A percentile compares a stretch with the other conserved stretches of the same genome.
These are phyloP conservation scores for Quercus aquifolioides DNA, from an alignment of 306 rosid genomes.

Conservation along the genomic window DNA sequence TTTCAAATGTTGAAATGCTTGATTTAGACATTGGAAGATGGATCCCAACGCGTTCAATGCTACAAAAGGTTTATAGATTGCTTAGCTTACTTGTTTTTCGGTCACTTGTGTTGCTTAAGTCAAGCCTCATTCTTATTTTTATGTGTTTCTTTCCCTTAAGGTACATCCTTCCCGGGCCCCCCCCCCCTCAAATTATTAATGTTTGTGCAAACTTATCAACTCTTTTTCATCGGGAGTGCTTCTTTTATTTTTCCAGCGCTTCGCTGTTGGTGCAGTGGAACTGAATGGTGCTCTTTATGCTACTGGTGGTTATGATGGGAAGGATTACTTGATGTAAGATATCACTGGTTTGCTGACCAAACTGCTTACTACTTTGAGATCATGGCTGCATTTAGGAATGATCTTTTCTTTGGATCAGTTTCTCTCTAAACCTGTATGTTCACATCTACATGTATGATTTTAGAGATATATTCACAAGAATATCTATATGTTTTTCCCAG, in stretches of 20 bases:
- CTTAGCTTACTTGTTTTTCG: neutral
- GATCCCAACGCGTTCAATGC: constrained; percentile 52
- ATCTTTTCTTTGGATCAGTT: constrained; percentile 7
- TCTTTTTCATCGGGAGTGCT: constrained; percentile 11
- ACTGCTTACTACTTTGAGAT: too few species aligned
- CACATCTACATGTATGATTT: neutral
- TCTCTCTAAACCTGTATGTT: neutral
- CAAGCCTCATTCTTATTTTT: neutral
- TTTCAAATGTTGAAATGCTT: constrained; percentile 58
- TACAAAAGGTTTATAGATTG: constrained; percentile 45
- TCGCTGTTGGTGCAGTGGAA: constrained; percentile 43
- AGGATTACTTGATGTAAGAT: constrained; percentile 54
- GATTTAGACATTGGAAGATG: constrained; percentile 62
- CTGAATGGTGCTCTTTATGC: constrained; percentile 47
- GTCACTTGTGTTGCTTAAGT: neutral
- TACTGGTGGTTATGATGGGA: constrained; percentile 60
- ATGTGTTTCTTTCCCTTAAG: neutral
- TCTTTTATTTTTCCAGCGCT: constrained; percentile 44
- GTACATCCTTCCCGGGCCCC: too few species aligned
- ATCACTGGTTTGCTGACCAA: neutral
- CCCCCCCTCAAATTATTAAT: neutral
- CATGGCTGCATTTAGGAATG: too few species aligned
- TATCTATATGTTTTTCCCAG: neutral
- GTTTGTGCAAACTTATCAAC: constrained; percentile 2
- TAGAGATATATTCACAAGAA: neutral